Conservation (phyloP, 2,329 filamentous ascomycete genomes). For the Cordyceps farinosa region DNA sequence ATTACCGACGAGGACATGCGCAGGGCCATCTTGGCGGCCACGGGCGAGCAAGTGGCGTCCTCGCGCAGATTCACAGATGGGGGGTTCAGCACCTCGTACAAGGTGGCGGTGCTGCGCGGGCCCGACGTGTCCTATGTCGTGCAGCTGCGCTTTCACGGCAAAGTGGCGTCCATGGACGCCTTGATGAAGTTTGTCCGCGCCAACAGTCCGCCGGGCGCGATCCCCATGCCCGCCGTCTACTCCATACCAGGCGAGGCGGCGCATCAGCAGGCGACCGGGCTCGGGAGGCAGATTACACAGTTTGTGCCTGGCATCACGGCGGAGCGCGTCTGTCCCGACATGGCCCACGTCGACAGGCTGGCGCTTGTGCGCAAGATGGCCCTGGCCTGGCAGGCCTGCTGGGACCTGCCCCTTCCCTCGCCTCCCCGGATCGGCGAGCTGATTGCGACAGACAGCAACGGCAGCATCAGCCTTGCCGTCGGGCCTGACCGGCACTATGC, state of each 20-base stretch:
- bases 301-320: conserved; percentile 20
- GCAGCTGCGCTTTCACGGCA: conserved; percentile 21
- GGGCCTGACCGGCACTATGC: conserved; percentile 22
- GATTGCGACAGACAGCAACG: conserved; percentile 18
- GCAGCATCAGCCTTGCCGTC: conserved; percentile 19
- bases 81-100: conserved; percentile 20
- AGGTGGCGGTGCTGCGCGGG: conserved; percentile 17
- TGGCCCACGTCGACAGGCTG: conserved; percentile 21
- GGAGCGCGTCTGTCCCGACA: conserved; percentile 11
- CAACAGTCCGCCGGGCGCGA: conserved; percentile 2
- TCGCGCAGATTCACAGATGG: conserved; percentile 20
- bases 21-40: conserved; percentile 18
- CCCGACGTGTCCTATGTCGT: conserved; percentile 18
- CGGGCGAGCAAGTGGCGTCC: conserved; percentile 19
- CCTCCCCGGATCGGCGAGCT: conserved; percentile 22
- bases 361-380: conserved; percentile 22
- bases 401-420: conserved; percentile 22
- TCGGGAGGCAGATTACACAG: conserved; percentile 21
- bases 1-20: conserved; percentile 18
- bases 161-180: conserved; percentile 22
- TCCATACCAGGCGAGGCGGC: conserved; percentile 20
- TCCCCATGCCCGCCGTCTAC: conserved; percentile 20
- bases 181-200: conserved; percentile 17
- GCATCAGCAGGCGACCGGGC: conserved; percentile 18
- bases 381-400: conserved; percentile 23